A percentile compares a stretch with the other conserved stretches of the same genome.
phyloP scores from a whole-genome alignment of 805 yeast species.

The Huiozyma naganishii region DNA sequence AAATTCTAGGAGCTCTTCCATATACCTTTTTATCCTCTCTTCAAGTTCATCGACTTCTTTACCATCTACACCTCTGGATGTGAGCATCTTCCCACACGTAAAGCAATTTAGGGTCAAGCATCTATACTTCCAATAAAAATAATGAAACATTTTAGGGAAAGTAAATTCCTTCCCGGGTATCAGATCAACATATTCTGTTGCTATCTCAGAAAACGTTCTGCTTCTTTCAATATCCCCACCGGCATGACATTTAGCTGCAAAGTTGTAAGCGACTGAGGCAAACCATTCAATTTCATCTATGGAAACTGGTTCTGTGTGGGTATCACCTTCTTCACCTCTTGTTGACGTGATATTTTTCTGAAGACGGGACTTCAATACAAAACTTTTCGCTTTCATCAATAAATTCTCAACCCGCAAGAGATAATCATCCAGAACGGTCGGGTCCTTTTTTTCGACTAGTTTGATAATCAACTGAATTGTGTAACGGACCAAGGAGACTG shows the following conservation, averaged over 20 bases:
- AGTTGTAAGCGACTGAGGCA: conserved; percentile 28
- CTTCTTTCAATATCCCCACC: conserved; percentile 7
- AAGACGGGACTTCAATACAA: conserved; percentile 7
- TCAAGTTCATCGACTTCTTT: conserved; percentile 5
- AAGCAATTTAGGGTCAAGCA: conserved; percentile 5
- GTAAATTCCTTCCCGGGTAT: conserved; percentile 13
- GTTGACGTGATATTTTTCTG: conserved; percentile 4
- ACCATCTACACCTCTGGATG: neutral
- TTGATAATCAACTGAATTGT: conserved; percentile 26
- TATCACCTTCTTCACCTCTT: conserved; percentile 1
- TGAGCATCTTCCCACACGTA: too few relatives aligned
- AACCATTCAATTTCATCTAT: conserved; percentile 34
- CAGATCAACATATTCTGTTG: conserved; percentile 11
- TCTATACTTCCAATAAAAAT: conserved; percentile 20
- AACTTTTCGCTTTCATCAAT: conserved; percentile 6
- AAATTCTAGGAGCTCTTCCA: neutral
- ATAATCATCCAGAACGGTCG: neutral
- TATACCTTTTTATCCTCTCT: neutral
- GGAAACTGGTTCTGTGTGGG: conserved; percentile 27
- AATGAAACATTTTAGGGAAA: conserved; percentile 16
- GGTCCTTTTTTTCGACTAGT: conserved; percentile 10
- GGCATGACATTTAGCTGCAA: conserved; percentile 19
- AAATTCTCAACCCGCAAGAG: conserved; percentile 3
- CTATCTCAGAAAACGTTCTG: conserved; percentile 11
- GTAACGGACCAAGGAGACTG: conserved; percentile 18